Evolutionary conservation across 2,329 filamentous ascomycete genomes (phyloP).

Genomic region (Mariannaea sp.): DNA sequence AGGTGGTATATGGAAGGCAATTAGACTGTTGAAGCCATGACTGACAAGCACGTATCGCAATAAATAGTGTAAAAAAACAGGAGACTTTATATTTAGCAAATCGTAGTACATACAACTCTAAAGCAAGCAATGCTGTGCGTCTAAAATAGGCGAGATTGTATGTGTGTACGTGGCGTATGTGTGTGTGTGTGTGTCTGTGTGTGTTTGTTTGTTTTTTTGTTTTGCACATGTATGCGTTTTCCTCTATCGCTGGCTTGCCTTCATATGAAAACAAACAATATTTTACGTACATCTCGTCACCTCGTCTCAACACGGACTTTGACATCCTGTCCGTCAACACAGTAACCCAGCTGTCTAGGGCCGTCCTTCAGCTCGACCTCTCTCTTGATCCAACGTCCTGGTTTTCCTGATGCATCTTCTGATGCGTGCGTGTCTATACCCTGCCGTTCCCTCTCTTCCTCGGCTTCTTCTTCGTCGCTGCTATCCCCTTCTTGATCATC

Average conservation of each 20-base stretch:
- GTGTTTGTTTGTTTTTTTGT: too few species aligned
- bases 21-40: neutral
- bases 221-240: neutral
- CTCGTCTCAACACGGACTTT: slow-evolving; percentile 69
- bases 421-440: slow-evolving; percentile 33
- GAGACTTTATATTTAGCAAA: neutral
- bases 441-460: slow-evolving; percentile 37
- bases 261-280: slow-evolving; percentile 15
- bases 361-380: slow-evolving; percentile 82
- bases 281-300: slow-evolving; percentile 24
- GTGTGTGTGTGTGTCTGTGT: too few species aligned
- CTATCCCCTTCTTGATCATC: slow-evolving; percentile 61
- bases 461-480: slow-evolving; percentile 57
- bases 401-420: slow-evolving; percentile 38
- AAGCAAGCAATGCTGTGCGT: neutral
- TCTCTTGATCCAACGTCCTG: slow-evolving; percentile 71
- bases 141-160: neutral
- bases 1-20: neutral
- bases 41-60: neutral
- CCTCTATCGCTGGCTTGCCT: slow-evolving; percentile 9
- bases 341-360: slow-evolving; percentile 81
- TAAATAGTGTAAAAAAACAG: too few species aligned
- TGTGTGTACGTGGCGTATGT: too few species aligned
- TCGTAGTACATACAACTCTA: neutral
- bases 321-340: slow-evolving; percentile 75